A percentile compares a stretch with the other conserved stretches of the same genome.
Conservation (phyloP, 2,329 filamentous ascomycete species). For the Stachybotrys elegans region DNA sequence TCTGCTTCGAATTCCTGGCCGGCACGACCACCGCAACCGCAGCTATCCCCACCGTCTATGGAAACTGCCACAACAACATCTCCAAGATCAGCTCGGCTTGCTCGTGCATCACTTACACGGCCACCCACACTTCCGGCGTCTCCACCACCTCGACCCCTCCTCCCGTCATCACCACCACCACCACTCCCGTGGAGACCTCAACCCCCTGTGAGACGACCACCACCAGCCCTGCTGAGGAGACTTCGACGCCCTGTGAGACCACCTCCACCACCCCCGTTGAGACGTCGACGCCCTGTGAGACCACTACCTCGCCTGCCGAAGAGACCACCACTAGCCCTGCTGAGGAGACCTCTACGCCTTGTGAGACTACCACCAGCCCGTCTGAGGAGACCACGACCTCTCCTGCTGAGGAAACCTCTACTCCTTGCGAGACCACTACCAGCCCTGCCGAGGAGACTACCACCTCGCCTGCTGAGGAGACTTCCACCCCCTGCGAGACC, state of each 20-base stretch:
- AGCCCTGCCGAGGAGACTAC: neutral
- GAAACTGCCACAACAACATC: neutral
- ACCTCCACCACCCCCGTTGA: neutral
- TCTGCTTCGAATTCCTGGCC: constrained; percentile 17
- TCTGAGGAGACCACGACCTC: constrained; percentile 3
- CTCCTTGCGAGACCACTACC: neutral
- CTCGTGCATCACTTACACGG: constrained; percentile 5
- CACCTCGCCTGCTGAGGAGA: constrained; percentile 1
- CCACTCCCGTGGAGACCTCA: constrained; percentile 1
- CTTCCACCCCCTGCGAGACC: neutral
- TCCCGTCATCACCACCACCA: neutral
- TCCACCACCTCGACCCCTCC: neutral
- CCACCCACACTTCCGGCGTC: neutral
- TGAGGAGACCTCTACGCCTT: constrained; percentile 4
- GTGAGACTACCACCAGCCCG: constrained; percentile 5
- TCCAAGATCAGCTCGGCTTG: constrained; percentile 1
- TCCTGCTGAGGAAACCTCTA: constrained; percentile 1
- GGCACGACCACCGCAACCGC: constrained; percentile 3
- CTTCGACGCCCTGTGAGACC: neutral
- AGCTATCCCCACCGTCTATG: neutral
- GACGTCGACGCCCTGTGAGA: neutral
- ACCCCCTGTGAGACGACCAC: neutral
- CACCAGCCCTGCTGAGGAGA: neutral
- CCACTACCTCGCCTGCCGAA: constrained; percentile 3
- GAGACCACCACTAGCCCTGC: constrained; percentile 2